Evolutionary conservation across 805 yeast species (phyloP).

Genomic region (Candida ulmi): DNA sequence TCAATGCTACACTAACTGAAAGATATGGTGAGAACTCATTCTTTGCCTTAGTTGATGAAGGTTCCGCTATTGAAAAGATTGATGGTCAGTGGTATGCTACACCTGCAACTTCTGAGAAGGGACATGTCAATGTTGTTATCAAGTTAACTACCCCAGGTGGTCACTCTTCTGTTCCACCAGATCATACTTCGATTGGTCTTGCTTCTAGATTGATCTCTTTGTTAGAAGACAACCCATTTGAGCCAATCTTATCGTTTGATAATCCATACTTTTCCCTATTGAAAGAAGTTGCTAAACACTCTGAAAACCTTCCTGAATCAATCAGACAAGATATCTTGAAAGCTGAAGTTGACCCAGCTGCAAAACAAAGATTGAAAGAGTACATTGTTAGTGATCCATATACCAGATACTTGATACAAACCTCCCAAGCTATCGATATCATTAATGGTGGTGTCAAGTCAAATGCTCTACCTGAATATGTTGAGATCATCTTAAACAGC

Average conservation of each 20-base stretch:
- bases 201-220: slow-evolving; percentile 48
- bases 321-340: slow-evolving; percentile 26
- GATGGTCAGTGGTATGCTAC: slow-evolving; percentile 39
- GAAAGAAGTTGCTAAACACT: slow-evolving; percentile 54
- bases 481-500: slow-evolving; percentile 46
- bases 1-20: slow-evolving; percentile 41
- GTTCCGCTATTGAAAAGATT: slow-evolving; percentile 31
- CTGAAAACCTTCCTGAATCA: slow-evolving; percentile 20
- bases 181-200: slow-evolving; percentile 75
- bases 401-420: slow-evolving; percentile 8
- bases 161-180: slow-evolving; percentile 77
- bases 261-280: slow-evolving; percentile 58
- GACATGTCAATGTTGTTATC: slow-evolving; percentile 44
- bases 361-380: slow-evolving; percentile 28
- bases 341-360: slow-evolving; percentile 25
- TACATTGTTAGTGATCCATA: slow-evolving; percentile 4
- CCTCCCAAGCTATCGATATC: slow-evolving; percentile 10
- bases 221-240: slow-evolving; percentile 50
- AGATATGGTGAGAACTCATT: slow-evolving; percentile 58
- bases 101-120: slow-evolving; percentile 55
- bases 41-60: slow-evolving; percentile 65
- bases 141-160: slow-evolving; percentile 63
- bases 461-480: slow-evolving; percentile 62
- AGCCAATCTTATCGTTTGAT: slow-evolving; percentile 37
- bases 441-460: slow-evolving; percentile 64